Conservation (phyloP, 2,329 filamentous ascomycete genomes). For the Tolypocladium sp. region DNA sequence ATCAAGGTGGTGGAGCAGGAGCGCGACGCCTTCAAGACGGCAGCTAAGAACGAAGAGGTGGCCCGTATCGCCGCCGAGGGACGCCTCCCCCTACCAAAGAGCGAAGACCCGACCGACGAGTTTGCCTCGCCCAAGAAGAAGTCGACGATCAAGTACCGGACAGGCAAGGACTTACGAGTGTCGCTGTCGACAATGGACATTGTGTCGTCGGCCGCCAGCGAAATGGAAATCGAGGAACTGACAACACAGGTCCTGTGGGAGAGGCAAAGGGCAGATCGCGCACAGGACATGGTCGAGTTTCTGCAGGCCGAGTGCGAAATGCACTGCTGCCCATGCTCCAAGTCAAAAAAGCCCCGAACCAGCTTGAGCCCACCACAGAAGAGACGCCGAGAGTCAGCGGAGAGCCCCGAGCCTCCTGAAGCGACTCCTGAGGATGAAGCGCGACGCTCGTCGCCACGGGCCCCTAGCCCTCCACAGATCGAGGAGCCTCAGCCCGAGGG, state of each 20-base stretch:
- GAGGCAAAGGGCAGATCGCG: constrained; percentile 55
- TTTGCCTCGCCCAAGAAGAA: constrained; percentile 50
- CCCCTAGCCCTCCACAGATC: constrained; percentile 6
- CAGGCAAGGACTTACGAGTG: constrained; percentile 30
- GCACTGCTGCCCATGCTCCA: constrained; percentile 54
- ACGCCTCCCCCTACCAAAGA: constrained; percentile 52
- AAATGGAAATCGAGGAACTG: constrained; percentile 51
- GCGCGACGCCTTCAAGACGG: constrained; percentile 63
- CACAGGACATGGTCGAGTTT: constrained; percentile 66
- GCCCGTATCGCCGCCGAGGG: constrained; percentile 65
- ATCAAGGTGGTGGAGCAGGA: constrained; percentile 63
- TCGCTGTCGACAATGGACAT: constrained; percentile 41
- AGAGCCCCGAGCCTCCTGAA: constrained; percentile 2
- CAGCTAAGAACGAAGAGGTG: constrained; percentile 64
- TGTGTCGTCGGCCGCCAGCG: constrained; percentile 43
- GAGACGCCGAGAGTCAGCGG: constrained; percentile 6
- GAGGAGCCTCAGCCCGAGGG: constrained; percentile 10
- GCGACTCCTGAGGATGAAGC: constrained; percentile 19
- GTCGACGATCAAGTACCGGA: constrained; percentile 15
- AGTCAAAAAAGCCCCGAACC: constrained; percentile 12
- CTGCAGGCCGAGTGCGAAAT: constrained; percentile 67
- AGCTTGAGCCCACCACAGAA: constrained; percentile 9
- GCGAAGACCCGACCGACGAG: constrained; percentile 47
- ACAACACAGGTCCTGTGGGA: constrained; percentile 45
- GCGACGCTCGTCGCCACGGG: constrained; percentile 15